Conservation (phyloP, 495 filamentous ascomycete genomes). For the Friedmanniomyces simplex region DNA sequence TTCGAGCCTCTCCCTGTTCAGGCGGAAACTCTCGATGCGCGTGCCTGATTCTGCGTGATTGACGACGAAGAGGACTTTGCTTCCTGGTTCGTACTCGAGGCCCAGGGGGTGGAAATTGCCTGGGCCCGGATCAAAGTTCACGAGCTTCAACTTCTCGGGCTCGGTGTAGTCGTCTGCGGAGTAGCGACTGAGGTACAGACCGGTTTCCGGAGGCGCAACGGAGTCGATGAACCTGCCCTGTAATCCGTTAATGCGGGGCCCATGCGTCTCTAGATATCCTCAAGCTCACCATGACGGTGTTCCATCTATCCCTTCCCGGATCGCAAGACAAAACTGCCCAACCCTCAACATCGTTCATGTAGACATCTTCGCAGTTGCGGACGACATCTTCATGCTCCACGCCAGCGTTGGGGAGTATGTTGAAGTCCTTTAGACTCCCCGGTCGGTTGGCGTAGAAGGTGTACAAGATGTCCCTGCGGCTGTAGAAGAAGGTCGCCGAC, state of each 20-base stretch:
- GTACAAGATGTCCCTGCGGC: conserved; percentile 1
- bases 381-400: conserved; percentile 32
- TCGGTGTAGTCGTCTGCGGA: conserved; percentile 17
- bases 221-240: conserved; percentile 27
- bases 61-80: conserved; percentile 30
- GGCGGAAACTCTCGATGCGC: conserved; percentile 22
- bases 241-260: not conserved
- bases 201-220: conserved; percentile 23
- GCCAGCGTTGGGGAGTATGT: conserved; percentile 24
- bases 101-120: conserved; percentile 39
- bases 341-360: conserved; percentile 31
- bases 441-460: conserved; percentile 16
- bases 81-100: conserved; percentile 33
- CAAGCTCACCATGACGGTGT: conserved; percentile 37
- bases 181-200: conserved; percentile 35
- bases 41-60: conserved; percentile 23
- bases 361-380: conserved; percentile 39
- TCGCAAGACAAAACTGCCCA: conserved; percentile 37
- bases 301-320: conserved; percentile 36
- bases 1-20: not conserved
- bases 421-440: conserved; percentile 18
- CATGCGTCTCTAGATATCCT: not conserved
- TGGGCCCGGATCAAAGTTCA: conserved; percentile 23
- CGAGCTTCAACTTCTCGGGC: conserved; percentile 26
- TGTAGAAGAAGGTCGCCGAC: conserved; percentile 17